A percentile compares a stretch with the other conserved stretches of the same genome.
These are phyloP conservation scores for Crassisporium funariophilum DNA, from an alignment of 768 basidiomycete genomes.

Conservation along the genomic window DNA sequence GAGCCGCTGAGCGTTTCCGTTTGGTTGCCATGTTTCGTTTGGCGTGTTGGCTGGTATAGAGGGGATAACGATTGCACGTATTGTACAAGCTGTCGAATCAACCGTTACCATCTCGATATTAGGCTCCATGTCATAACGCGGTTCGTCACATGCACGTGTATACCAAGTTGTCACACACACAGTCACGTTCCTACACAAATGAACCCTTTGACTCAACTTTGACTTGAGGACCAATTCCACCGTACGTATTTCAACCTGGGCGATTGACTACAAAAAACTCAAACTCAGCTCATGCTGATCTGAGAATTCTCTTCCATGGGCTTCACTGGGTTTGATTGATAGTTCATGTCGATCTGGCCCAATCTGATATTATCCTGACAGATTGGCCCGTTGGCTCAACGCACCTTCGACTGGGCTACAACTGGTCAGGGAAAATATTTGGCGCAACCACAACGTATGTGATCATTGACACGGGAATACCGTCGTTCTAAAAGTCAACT, in stretches of 20 bases:
- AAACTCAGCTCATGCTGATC: no score
- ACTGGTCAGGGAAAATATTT: slow-evolving; percentile 68
- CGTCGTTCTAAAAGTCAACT: not conserved
- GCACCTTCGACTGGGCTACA: slow-evolving; percentile 74
- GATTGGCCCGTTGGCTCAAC: slow-evolving; percentile 81
- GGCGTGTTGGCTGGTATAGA: no score
- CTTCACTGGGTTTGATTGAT: slow-evolving; percentile 54
- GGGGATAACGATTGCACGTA: no score
- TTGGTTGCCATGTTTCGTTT: slow-evolving; percentile 50
- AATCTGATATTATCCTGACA: slow-evolving; percentile 25
- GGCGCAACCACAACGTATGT: slow-evolving; percentile 67
- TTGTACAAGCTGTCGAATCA: no score
- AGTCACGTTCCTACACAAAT: no score
- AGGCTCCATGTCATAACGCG: slow-evolving; percentile 29
- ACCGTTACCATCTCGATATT: no score
- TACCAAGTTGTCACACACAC: not conserved
- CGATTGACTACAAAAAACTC: no score
- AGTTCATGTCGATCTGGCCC: slow-evolving; percentile 7
- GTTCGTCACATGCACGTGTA: slow-evolving; percentile 24
- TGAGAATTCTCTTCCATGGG: no score
- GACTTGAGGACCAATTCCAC: not conserved
- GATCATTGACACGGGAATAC: not conserved
- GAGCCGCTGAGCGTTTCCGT: slow-evolving; percentile 36
- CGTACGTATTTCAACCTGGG: not conserved
- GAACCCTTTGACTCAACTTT: no score